Evolutionary conservation across 345 rosid genomes (phyloP).

Genomic region (Acer yangbiense): DNA sequence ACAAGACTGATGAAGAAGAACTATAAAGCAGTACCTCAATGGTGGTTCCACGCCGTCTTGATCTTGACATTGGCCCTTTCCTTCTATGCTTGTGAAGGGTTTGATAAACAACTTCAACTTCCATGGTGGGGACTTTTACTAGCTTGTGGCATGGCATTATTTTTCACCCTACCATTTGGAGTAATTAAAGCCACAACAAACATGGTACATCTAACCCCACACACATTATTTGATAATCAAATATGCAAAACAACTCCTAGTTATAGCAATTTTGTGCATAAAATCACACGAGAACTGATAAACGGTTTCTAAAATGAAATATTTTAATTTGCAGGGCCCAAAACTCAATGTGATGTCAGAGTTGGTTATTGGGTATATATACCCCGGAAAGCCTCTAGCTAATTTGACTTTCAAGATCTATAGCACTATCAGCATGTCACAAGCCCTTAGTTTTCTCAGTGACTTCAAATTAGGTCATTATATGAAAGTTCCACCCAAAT

Average conservation of each 20-base stretch:
- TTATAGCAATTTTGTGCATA: background rate
- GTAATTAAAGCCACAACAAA: slow-evolving; percentile 78
- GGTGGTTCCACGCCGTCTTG: slow-evolving; percentile 66
- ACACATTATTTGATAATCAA: background rate
- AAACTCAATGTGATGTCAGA: slow-evolving; percentile 79
- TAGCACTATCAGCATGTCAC: slow-evolving; percentile 73
- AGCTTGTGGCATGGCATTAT: slow-evolving; percentile 51
- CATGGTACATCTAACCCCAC: slow-evolving; percentile 29
- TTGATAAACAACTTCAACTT: slow-evolving; percentile 66
- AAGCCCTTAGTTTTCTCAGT: slow-evolving; percentile 58
- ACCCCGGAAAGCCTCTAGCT: slow-evolving; percentile 83
- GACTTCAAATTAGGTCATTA: slow-evolving; percentile 90
- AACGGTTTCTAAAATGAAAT: background rate
- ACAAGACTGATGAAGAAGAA: slow-evolving; percentile 77
- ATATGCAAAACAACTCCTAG: background rate
- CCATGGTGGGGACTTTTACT: slow-evolving; percentile 89
- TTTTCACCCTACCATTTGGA: slow-evolving; percentile 78
- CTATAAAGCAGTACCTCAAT: slow-evolving; percentile 66
- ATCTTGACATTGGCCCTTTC: slow-evolving; percentile 40
- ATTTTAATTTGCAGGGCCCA: slow-evolving; percentile 41
- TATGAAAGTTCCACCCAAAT: slow-evolving; percentile 82
- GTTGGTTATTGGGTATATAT: slow-evolving; percentile 65
- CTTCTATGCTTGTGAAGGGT: slow-evolving; percentile 71
- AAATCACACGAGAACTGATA: background rate
- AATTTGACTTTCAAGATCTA: slow-evolving; percentile 85